phyloP scores from a whole-genome alignment of 2,329 filamentous ascomycete species.

The Monilinia polystroma region DNA sequence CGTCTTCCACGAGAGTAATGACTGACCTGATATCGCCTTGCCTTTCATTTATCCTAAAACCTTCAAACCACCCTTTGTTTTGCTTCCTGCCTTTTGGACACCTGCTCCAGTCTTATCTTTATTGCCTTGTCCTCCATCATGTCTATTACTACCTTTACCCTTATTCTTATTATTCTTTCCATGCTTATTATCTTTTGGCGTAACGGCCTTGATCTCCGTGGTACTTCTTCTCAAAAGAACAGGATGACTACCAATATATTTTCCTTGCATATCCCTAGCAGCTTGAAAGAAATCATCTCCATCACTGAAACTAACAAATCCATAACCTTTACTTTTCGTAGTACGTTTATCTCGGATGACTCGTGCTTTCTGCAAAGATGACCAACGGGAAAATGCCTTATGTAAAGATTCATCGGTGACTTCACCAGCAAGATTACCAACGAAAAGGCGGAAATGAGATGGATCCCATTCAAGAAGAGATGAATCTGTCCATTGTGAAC shows the following conservation, averaged over 20 bases:
- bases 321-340: slow-evolving; percentile 93
- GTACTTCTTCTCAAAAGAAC: slow-evolving; percentile 83
- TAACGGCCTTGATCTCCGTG: slow-evolving; percentile 81
- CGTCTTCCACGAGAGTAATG: not conserved
- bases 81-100: slow-evolving; percentile 61
- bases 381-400: slow-evolving; percentile 89
- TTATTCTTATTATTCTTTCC: slow-evolving; percentile 43
- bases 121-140: slow-evolving; percentile 41
- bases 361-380: slow-evolving; percentile 85
- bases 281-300: slow-evolving; percentile 96
- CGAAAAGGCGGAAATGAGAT: slow-evolving; percentile 88
- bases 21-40: not conserved
- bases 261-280: slow-evolving; percentile 96
- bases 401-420: slow-evolving; percentile 93
- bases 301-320: slow-evolving; percentile 93
- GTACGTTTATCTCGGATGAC: slow-evolving; percentile 95
- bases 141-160: slow-evolving; percentile 42
- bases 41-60: slow-evolving; percentile 53
- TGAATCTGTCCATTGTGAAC: slow-evolving; percentile 88
- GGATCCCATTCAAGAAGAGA: slow-evolving; percentile 94
- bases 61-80: slow-evolving; percentile 65
- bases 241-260: slow-evolving; percentile 98
- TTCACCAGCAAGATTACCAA: slow-evolving; percentile 94
- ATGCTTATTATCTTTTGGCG: slow-evolving; percentile 62
- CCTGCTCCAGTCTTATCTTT: slow-evolving; percentile 48